Evolutionary conservation across 1,284 basidiomycete genomes (phyloP).

Genomic region (Sanghuangporus baumii): DNA sequence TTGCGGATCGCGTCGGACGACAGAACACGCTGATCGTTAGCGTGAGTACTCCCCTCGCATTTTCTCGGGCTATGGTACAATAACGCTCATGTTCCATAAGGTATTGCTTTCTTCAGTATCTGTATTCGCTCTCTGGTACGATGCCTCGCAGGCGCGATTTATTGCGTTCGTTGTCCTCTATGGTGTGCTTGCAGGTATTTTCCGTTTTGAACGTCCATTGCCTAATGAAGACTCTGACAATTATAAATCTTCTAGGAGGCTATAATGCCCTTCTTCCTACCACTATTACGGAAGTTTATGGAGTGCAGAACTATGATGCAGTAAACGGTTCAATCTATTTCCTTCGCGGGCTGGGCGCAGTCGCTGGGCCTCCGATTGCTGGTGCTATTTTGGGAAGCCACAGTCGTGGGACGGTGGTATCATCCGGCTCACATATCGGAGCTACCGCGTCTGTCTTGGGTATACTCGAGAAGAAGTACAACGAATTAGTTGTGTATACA

Average conservation of each 20-base stretch:
- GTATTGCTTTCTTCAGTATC: slow-evolving; percentile 36
- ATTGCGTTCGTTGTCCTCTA: slow-evolving; percentile 35
- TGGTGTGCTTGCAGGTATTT: slow-evolving; percentile 27
- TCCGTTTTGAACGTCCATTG: neutral
- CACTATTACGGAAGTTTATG: slow-evolving; percentile 38
- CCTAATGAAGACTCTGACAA: neutral
- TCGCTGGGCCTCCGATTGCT: slow-evolving; percentile 37
- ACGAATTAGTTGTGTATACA: slow-evolving; percentile 35
- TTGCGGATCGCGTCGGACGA: slow-evolving; percentile 38
- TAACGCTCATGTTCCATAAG: slow-evolving; percentile 20
- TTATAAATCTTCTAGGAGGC: slow-evolving; percentile 26
- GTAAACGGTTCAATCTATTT: slow-evolving; percentile 39
- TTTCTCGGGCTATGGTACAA: neutral
- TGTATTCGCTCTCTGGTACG: slow-evolving; percentile 39
- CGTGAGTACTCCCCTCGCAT: slow-evolving; percentile 22
- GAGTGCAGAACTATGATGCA: slow-evolving; percentile 36
- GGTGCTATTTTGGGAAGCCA: slow-evolving; percentile 38
- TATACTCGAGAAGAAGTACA: slow-evolving; percentile 30
- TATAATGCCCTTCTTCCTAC: slow-evolving; percentile 40
- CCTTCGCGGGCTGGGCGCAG: slow-evolving; percentile 35
- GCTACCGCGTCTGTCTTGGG: slow-evolving; percentile 15
- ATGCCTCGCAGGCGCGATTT: slow-evolving; percentile 32
- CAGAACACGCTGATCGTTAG: slow-evolving; percentile 41
- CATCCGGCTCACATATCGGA: neutral
- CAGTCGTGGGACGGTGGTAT: slow-evolving; percentile 19